Evolutionary conservation across 352 stramenopile species (phyloP), one percentile per base, ranked within the genome.

Genomic region (Hyphochytrium catenoides): DNA sequence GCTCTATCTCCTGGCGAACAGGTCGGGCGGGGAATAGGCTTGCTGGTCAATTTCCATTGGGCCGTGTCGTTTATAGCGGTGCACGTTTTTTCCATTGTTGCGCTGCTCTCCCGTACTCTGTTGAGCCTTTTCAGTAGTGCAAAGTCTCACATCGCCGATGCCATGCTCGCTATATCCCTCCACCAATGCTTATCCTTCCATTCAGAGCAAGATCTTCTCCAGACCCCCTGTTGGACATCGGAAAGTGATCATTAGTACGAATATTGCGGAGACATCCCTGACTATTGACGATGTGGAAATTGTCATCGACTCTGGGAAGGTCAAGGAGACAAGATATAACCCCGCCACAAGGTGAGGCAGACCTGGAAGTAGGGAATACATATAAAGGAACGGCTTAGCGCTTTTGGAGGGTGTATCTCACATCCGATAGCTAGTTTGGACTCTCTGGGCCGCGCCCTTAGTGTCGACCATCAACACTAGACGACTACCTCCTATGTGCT

Each of bases 261-360:
- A 86, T 43, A 72, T 86, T 27, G 70, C 69, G n/a, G 71, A 86
- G 51, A 86, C 69, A 12, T 82, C 66, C 3, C 79, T 86, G 31
- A 84, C 71, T 30, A 82, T 86, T 50, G 61, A 84, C 38, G 71
- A 86, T 15, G 26, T 30, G 26, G 17, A 43, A 12, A 61, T 58
- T 4, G 71, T 86, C 17, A 73, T 86, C 15, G 70, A 86, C 47
- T 73, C 57, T 6, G 71, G 71, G 31, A 77, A 75, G 40, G 66
- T 81, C 15, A 86, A 83, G 39, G 64, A 82, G 45, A 83, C 84
- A 67, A 56, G 73, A n/a, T 84, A 81, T 42, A 68, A 82, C 39
- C 56, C 54, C 19, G 55, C 51, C 26, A 54, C 63, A 36, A 52
- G 60, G 2, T 63, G n/a, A n/a, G n/a, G n/a, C n/a, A n/a, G n/a